Base-by-base conservation (phyloP, 805 yeast species). In the Candida yuanshanica region DNA sequence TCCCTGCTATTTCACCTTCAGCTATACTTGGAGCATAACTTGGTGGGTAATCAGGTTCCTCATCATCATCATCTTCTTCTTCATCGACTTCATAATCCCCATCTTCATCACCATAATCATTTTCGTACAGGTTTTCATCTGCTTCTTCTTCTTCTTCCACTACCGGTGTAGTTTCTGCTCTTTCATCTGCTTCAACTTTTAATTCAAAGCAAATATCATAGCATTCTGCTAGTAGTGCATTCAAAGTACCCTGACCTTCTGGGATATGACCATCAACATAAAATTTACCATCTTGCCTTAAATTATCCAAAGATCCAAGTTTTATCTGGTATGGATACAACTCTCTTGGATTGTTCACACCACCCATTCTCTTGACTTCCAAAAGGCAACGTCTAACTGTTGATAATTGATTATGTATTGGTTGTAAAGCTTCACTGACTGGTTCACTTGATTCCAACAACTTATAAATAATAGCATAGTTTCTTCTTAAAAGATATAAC, bases 241-340 rank as follows among this genome's bases (percentile, higher is more conserved):
- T 89, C 48, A 93, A 69, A n/a, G 95, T 79, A 6, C 97, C 99
- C 64, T 93, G 99, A 11, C 99, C 99, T 60, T 93, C 98, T 2
- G 99, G 99, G 33, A 93, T 83, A 48, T 87, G 85, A 38, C 80
- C 86, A 46, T 85, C 87, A 35, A 88, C 83, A 56, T 84, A 79
- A 55, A 93, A 93, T 66, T 87, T 91, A 7, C 99, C 99, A 59
- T 93, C 98, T 12, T 67, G 72, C 56, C 97, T 77, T 56, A 83
- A 59, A 55, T 89, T 85, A 60, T 93, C 99, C 45, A 93, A 72
- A 13, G 93, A 81, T 2, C 95, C 93, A 42, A 93, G 71, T 64
- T 93, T 93, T 79, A 93, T 78, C 64, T 93, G 98, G 60, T 87
- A 93, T 7, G 99, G 99, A 56, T 90, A 93, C 41, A 93, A 69